Evolutionary conservation across 345 rosid genomes (phyloP).

Genomic region (Brassica cretica): DNA sequence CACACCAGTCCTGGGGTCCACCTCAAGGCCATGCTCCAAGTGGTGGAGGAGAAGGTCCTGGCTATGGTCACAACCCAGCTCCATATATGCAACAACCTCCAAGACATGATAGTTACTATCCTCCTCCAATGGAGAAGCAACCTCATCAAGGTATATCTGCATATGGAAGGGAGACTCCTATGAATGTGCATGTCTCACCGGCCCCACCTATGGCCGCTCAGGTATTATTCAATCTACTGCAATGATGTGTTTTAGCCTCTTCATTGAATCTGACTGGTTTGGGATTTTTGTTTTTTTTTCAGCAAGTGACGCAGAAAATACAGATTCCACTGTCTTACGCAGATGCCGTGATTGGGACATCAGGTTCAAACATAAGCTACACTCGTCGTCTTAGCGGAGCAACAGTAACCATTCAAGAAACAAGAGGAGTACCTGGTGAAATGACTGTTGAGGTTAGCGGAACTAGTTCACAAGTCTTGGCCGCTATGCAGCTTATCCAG

Average conservation of each 20-base stretch:
- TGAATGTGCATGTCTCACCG: slow-evolving; percentile 66
- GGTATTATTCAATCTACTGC: slow-evolving; percentile 44
- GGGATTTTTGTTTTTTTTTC: slow-evolving; percentile 15
- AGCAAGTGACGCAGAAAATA: slow-evolving; percentile 88
- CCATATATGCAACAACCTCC: slow-evolving; percentile 82
- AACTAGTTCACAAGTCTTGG: slow-evolving; percentile 88
- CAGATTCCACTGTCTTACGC: slow-evolving; percentile 93
- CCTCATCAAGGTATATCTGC: slow-evolving; percentile 96
- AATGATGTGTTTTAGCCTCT: neutral
- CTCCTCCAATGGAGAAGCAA: slow-evolving; percentile 86
- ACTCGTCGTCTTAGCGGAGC: slow-evolving; percentile 98
- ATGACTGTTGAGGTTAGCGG: slow-evolving; percentile 99
- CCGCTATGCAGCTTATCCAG: slow-evolving; percentile 97
- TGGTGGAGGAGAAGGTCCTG: slow-evolving; percentile 63
- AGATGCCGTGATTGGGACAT: slow-evolving; percentile 94
- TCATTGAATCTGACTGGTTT: slow-evolving; percentile 14
- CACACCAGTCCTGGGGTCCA: slow-evolving; percentile 92
- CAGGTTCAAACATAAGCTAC: slow-evolving; percentile 94
- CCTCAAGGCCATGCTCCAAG: slow-evolving; percentile 76
- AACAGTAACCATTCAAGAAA: slow-evolving; percentile 93
- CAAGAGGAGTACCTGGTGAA: slow-evolving; percentile 94
- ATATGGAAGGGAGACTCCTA: slow-evolving; percentile 89
- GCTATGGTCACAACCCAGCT: slow-evolving; percentile 71
- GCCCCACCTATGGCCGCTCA: slow-evolving; percentile 92
- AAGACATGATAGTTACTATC: slow-evolving; percentile 82